Conservation (phyloP, 2,329 filamentous ascomycete species). For the Scedosporium boydii region DNA sequence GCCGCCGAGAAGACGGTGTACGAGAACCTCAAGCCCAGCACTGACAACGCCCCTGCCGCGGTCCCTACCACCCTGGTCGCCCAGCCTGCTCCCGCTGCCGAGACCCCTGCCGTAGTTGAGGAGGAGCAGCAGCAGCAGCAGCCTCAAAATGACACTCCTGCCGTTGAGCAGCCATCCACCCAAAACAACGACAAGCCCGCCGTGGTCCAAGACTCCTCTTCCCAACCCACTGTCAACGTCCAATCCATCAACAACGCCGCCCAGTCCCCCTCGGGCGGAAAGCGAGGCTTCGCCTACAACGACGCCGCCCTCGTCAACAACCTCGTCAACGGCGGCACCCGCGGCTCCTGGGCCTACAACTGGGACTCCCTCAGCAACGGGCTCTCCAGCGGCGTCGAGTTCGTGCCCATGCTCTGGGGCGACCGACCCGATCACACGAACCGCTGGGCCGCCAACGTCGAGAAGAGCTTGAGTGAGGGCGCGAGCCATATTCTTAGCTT, state of each 20-base stretch:
- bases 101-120: slow-evolving; percentile 13
- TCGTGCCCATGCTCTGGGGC: slow-evolving; percentile 60
- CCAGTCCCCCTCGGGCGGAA: slow-evolving; percentile 25
- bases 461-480: slow-evolving; percentile 42
- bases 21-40: neutral
- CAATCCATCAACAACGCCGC: slow-evolving; percentile 8
- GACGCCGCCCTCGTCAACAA: slow-evolving; percentile 38
- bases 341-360: slow-evolving; percentile 56
- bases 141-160: slow-evolving; percentile 12
- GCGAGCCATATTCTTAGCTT: slow-evolving; percentile 52
- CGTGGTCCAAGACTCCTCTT: neutral
- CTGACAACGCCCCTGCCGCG: slow-evolving; percentile 7
- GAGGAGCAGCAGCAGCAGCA: neutral
- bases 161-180: neutral
- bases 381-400: slow-evolving; percentile 39
- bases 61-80: slow-evolving; percentile 9
- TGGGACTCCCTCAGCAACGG: slow-evolving; percentile 44
- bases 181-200: neutral
- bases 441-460: slow-evolving; percentile 41
- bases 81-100: slow-evolving; percentile 16
- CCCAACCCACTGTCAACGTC: slow-evolving; percentile 2
- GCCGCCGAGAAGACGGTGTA: slow-evolving; percentile 4
- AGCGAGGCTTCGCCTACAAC: slow-evolving; percentile 65
- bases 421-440: slow-evolving; percentile 29
- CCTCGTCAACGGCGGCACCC: slow-evolving; percentile 31